phyloP scores from a whole-genome alignment of 495 filamentous ascomycete species.

The Aspergillus baeticus region DNA sequence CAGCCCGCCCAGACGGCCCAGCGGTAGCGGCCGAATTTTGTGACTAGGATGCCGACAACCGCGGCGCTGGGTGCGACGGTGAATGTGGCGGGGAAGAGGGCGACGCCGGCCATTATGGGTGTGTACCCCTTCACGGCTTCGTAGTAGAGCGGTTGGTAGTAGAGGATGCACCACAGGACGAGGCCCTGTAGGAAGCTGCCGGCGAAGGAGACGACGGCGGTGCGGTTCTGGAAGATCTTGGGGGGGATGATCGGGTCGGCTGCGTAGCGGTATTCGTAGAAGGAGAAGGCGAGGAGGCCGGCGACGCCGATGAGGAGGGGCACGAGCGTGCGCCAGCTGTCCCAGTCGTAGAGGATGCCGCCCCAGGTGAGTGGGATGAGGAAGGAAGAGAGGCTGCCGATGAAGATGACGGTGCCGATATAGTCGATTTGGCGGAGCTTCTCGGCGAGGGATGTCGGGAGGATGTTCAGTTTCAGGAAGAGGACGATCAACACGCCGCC shows the following conservation, averaged over 20 bases:
- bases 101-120: constrained; percentile 46
- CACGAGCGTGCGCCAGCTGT: constrained; percentile 46
- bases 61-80: constrained; percentile 52
- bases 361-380: constrained; percentile 57
- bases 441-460: constrained; percentile 18
- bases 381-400: constrained; percentile 41
- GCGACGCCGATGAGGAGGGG: constrained; percentile 27
- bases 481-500: constrained; percentile 46
- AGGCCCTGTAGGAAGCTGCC: constrained; percentile 50
- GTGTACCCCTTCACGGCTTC: constrained; percentile 51
- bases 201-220: constrained; percentile 41
- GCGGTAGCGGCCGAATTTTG: constrained; percentile 44
- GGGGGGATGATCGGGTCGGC: constrained; percentile 50
- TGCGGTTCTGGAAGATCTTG: constrained; percentile 49
- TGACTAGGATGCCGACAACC: constrained; percentile 44
- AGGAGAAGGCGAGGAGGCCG: constrained; percentile 17
- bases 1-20: constrained; percentile 56
- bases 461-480: constrained; percentile 39
- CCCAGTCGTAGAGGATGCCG: constrained; percentile 54
- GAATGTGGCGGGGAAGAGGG: constrained; percentile 50
- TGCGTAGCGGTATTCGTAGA: constrained; percentile 29
- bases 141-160: constrained; percentile 50
- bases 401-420: constrained; percentile 52
- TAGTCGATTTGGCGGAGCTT: constrained; percentile 51
- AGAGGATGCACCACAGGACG: constrained; percentile 47